Conservation (phyloP, 768 basidiomycete genomes). For the Pleurotus platypus region DNA sequence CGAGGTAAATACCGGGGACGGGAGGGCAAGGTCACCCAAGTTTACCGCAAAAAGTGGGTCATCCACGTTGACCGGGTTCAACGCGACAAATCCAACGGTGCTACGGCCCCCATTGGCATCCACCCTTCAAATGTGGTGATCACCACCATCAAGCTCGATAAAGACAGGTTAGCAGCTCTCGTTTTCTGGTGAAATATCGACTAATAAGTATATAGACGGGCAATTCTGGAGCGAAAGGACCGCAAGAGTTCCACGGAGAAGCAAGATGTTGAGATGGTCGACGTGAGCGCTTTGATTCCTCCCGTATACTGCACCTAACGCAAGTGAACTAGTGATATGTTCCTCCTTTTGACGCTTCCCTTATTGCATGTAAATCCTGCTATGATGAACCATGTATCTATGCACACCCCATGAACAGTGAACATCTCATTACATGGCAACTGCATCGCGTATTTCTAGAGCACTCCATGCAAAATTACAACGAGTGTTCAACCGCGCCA, state of each 20-base stretch:
- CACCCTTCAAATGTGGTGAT: slow-evolving; percentile 98
- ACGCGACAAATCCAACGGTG: slow-evolving; percentile 96
- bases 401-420: slow-evolving; percentile 30
- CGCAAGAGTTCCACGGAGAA: slow-evolving; percentile 52
- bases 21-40: slow-evolving; percentile 97
- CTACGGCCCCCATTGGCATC: slow-evolving; percentile 89
- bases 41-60: slow-evolving; percentile 99
- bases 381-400: slow-evolving; percentile 70
- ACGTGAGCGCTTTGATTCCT: slow-evolving; percentile 46
- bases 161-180: slow-evolving; percentile 60
- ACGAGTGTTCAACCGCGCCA: no score
- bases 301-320: slow-evolving; percentile 4
- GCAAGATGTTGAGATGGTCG: slow-evolving; percentile 76
- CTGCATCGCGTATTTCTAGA: background rate
- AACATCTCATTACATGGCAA: background rate
- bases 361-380: slow-evolving; percentile 21
- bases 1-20: slow-evolving; percentile 98
- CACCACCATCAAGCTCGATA: slow-evolving; percentile 88
- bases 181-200: background rate
- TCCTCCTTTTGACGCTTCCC: slow-evolving; percentile 19
- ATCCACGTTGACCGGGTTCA: slow-evolving; percentile 98
- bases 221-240: slow-evolving; percentile 86
- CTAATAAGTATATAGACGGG: slow-evolving; percentile 48
- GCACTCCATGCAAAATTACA: background rate
- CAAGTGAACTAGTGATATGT: slow-evolving; percentile 32